These are phyloP conservation scores for Lepidium sativum DNA, from an alignment of 345 rosid species.

Conservation along the genomic window DNA sequence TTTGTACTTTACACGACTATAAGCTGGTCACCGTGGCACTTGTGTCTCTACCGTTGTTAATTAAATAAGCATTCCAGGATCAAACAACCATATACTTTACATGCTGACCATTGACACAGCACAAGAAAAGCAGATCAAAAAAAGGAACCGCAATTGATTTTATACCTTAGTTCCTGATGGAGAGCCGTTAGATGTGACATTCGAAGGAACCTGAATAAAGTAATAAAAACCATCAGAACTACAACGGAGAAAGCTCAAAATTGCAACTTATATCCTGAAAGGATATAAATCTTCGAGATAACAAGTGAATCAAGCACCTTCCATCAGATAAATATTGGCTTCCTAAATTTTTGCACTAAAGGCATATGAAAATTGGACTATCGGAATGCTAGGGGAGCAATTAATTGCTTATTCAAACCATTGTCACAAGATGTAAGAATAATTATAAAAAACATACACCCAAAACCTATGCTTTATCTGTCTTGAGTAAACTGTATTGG, in stretches of 20 bases:
- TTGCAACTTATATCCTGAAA: not conserved
- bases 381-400: not conserved
- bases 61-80: too few relatives aligned
- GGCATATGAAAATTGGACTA: not conserved
- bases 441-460: not conserved
- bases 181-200: conserved; percentile 39
- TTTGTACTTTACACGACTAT: not conserved
- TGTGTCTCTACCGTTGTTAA: not conserved
- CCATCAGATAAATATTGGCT: not conserved
- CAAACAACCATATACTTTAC: too few relatives aligned
- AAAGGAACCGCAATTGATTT: conserved; percentile 1
- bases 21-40: not conserved
- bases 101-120: not conserved
- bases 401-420: not conserved
- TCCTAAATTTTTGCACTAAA: not conserved
- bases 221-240: not conserved
- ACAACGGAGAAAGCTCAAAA: not conserved
- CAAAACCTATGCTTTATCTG: not conserved
- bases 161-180: conserved; percentile 48
- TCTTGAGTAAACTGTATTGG: not conserved
- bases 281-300: not conserved
- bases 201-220: conserved; percentile 64
- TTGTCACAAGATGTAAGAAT: not conserved
- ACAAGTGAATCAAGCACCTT: not conserved
- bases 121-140: not conserved